Evolutionary conservation across 805 yeast genomes (phyloP).

Genomic region (Sungouiozyma ichnusensis): DNA sequence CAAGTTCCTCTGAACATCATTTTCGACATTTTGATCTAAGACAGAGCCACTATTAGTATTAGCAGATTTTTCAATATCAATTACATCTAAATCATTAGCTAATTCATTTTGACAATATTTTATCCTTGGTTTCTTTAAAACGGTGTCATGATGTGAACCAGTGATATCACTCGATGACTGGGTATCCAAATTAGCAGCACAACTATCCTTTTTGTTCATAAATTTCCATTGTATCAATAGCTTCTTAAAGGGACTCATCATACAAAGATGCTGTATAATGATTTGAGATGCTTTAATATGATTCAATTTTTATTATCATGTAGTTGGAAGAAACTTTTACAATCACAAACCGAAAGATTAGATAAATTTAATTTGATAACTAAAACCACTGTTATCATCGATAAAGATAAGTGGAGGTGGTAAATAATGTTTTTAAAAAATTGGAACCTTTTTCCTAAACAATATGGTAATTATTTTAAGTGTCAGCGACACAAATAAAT

Average conservation of each 20-base stretch:
- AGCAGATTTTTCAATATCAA: background rate
- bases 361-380: no score
- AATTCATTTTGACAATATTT: background rate
- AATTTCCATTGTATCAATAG: background rate
- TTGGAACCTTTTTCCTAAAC: background rate
- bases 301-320: no score
- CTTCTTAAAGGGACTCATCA: background rate
- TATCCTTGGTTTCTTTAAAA: background rate
- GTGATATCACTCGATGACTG: background rate
- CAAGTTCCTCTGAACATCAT: slow-evolving; percentile 35
- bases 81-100: background rate
- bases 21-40: background rate
- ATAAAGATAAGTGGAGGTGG: background rate
- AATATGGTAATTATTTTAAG: background rate
- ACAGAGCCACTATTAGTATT: background rate
- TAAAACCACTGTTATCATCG: background rate
- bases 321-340: no score
- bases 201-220: no score
- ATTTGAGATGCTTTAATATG: no score
- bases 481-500: background rate
- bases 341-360: no score
- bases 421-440: background rate
- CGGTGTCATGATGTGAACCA: background rate
- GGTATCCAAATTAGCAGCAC: no score
- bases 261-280: no score